A percentile compares a stretch with the other conserved stretches of the same genome.
Evolutionary conservation across 371 early-diverging fungal genomes (phyloP).

Genomic region (Mucor lusitanicus): DNA sequence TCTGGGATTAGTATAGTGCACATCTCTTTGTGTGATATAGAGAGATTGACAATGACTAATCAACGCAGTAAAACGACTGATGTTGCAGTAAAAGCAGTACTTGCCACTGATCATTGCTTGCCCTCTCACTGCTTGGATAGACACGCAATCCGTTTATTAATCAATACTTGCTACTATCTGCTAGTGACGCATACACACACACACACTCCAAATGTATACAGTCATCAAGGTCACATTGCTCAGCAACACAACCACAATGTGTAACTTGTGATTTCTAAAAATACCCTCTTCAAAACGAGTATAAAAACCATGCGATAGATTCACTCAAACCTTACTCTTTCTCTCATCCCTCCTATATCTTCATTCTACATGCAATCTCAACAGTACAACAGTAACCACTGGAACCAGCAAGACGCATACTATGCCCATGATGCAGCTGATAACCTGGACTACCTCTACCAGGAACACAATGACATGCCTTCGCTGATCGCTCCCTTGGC

Average conservation of each 20-base stretch:
- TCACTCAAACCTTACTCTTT: background rate
- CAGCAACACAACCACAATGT: constrained; percentile 12
- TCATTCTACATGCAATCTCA: constrained; percentile 4
- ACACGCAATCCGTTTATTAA: no score
- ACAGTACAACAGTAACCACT: background rate
- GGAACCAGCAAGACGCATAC: background rate
- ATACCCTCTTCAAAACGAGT: background rate
- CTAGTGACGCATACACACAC: no score
- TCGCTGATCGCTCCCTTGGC: constrained; percentile 7
- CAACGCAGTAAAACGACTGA: no score
- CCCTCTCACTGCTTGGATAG: no score
- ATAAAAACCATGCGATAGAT: background rate
- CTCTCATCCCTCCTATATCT: background rate
- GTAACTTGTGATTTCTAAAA: constrained; percentile 16
- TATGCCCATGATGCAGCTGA: background rate
- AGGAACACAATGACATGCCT: background rate
- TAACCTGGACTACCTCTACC: background rate
- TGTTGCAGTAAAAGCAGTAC: no score
- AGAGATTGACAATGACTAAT: no score
- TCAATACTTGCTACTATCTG: no score
- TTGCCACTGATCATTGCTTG: no score
- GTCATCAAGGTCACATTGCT: constrained; percentile 17
- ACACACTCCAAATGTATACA: no score
- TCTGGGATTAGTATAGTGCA: no score
- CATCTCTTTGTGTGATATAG: no score